Evolutionary conservation across 2,329 filamentous ascomycete species (phyloP).

Genomic region (Calonectria hongkongensis): DNA sequence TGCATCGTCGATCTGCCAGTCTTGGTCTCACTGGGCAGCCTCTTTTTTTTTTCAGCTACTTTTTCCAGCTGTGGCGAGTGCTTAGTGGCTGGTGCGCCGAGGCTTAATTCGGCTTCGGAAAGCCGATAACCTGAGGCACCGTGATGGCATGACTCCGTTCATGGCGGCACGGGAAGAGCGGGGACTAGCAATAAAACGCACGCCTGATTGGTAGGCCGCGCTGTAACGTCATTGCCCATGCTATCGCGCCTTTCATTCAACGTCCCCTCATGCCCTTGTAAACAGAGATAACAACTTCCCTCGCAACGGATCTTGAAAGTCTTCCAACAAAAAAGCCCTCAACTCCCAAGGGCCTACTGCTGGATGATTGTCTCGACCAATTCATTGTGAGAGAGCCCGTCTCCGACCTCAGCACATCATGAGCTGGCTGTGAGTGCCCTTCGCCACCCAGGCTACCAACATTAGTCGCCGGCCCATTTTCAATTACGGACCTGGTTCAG

Average conservation of each 20-base stretch:
- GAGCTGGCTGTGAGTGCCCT: conserved; percentile 52
- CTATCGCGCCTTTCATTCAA: conserved; percentile 49
- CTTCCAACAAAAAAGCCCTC: conserved; percentile 8
- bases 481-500: neutral
- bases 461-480: neutral
- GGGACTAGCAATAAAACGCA: neutral
- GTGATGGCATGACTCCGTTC: neutral
- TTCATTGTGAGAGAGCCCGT: conserved; percentile 35
- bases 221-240: conserved; percentile 53
- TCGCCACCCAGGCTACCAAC: conserved; percentile 28
- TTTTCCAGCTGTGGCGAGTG: conserved; percentile 22
- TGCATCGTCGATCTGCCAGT: conserved; percentile 16
- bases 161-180: conserved; percentile 7
- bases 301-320: conserved; percentile 32
- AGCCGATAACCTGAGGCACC: conserved; percentile 10
- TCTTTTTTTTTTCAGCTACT: neutral
- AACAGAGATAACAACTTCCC: conserved; percentile 24
- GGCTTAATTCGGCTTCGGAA: neutral
- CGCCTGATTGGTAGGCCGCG: conserved; percentile 46
- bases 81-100: conserved; percentile 22
- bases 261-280: conserved; percentile 30
- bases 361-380: conserved; percentile 32
- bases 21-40: conserved; percentile 2
- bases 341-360: neutral
- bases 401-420: conserved; percentile 44